Percentiles rank a stretch among this genome's conserved stretches.
phyloP scores from a whole-genome alignment of 2,329 filamentous ascomycete genomes.

The Diaporthe longicolla region DNA sequence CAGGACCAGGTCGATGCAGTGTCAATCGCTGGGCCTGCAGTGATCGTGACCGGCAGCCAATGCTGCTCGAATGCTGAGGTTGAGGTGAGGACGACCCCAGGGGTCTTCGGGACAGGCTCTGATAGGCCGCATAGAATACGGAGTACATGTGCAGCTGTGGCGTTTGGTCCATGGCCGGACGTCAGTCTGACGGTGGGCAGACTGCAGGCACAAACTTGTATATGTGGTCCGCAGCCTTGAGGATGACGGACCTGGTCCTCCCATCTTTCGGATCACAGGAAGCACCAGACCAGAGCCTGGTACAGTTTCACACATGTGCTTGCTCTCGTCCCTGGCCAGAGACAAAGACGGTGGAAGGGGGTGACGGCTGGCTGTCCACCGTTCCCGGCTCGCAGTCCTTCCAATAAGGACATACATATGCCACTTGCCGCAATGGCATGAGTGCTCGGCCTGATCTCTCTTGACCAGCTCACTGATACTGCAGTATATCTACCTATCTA shows the following conservation, averaged over 20 bases:
- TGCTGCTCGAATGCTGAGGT: constrained; percentile 11
- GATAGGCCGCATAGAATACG: constrained; percentile 6
- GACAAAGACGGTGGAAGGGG: constrained; percentile 14
- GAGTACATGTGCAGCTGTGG: neutral
- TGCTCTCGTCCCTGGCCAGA: neutral
- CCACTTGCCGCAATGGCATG: too few relatives aligned
- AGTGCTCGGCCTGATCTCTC: neutral
- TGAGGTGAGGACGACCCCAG: neutral
- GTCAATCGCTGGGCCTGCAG: constrained; percentile 14
- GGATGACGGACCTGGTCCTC: neutral
- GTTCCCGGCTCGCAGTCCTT: neutral
- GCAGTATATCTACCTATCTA: too few relatives aligned
- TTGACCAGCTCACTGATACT: neutral
- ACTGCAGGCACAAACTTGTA: neutral
- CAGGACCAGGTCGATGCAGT: constrained; percentile 25
- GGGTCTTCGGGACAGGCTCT: constrained; percentile 18
- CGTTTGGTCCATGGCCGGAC: neutral
- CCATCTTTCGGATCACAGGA: constrained; percentile 11
- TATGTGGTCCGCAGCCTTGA: neutral
- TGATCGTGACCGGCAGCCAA: constrained; percentile 21
- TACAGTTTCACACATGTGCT: constrained; percentile 10
- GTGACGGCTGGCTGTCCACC: neutral
- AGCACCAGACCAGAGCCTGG: constrained; percentile 1
- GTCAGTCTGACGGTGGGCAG: constrained; percentile 4
- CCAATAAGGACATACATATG: neutral